Evolutionary conservation across 1,139 yeast genomes (phyloP).

Genomic region (Diutina scorzettiae): DNA sequence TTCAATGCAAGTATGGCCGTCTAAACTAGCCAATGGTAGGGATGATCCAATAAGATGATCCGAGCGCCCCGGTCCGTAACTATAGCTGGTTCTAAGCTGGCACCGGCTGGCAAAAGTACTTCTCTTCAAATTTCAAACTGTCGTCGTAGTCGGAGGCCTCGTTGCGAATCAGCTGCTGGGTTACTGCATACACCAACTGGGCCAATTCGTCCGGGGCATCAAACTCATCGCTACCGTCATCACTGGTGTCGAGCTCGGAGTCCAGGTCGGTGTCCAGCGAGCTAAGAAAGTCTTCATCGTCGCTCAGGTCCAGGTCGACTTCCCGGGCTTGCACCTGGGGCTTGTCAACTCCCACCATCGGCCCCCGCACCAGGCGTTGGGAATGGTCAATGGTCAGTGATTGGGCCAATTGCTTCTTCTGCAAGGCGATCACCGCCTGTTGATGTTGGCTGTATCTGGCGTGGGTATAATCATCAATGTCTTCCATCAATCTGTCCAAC

Average conservation of each 20-base stretch:
- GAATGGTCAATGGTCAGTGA: neutral
- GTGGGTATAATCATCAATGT: slow-evolving; percentile 13
- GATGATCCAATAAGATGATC: too few species aligned
- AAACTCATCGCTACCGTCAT: neutral
- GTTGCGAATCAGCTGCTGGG: neutral
- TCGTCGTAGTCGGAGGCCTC: neutral
- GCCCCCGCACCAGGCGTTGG: too few species aligned
- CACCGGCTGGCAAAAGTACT: too few species aligned
- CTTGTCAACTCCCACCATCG: too few species aligned
- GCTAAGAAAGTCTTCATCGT: slow-evolving; percentile 1
- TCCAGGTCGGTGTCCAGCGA: neutral
- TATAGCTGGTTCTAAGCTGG: too few species aligned
- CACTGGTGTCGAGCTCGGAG: neutral
- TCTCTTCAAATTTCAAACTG: neutral
- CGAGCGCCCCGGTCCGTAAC: too few species aligned
- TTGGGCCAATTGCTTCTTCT: neutral
- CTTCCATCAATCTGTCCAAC: slow-evolving; percentile 58
- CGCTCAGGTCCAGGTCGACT: slow-evolving; percentile 1
- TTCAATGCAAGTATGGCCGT: too few species aligned
- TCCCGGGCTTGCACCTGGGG: neutral
- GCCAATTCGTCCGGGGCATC: slow-evolving; percentile 3
- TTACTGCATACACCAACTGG: neutral
- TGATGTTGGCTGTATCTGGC: neutral
- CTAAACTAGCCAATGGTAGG: too few species aligned
- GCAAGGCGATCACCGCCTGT: neutral